phyloP scores from a whole-genome alignment of 73 alveolate genomes.

The Paramecium sonneborni region DNA sequence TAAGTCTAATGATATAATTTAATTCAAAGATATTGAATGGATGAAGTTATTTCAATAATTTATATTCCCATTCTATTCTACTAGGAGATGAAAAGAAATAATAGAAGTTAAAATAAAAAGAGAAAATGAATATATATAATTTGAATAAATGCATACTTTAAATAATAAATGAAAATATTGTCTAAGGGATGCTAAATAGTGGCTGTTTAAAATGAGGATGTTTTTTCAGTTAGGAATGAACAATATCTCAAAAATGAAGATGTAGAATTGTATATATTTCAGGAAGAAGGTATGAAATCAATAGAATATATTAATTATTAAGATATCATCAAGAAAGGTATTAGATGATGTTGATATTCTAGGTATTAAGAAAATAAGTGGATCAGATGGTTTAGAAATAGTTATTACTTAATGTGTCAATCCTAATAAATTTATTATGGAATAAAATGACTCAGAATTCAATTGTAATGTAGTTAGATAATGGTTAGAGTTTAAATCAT shows the following conservation, averaged over 20 bases:
- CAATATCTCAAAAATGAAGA: not conserved
- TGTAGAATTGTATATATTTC: not conserved
- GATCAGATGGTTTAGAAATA: not conserved
- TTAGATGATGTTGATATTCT: not conserved
- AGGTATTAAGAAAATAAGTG: slow-evolving; percentile 5
- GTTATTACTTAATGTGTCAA: not conserved
- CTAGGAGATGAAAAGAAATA: slow-evolving; percentile 1
- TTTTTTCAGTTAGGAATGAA: not conserved
- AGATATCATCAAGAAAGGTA: not conserved
- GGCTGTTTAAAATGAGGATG: not conserved
- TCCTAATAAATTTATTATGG: not conserved
- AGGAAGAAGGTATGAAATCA: not conserved
- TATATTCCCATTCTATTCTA: too few relatives aligned
- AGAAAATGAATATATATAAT: not conserved
- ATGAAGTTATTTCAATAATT: too few relatives aligned
- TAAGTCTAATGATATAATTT: too few relatives aligned
- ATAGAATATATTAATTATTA: not conserved
- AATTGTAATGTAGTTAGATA: not conserved
- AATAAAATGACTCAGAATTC: not conserved
- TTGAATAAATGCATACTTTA: not conserved
- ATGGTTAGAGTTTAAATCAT: not conserved
- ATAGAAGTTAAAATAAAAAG: not conserved
- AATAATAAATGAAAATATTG: not conserved
- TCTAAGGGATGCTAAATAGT: not conserved
- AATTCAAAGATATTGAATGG: too few relatives aligned